These are phyloP conservation scores for Pseudogymnoascus sp. DNA, from an alignment of 2,329 filamentous ascomycete species.

Conservation along the genomic window DNA sequence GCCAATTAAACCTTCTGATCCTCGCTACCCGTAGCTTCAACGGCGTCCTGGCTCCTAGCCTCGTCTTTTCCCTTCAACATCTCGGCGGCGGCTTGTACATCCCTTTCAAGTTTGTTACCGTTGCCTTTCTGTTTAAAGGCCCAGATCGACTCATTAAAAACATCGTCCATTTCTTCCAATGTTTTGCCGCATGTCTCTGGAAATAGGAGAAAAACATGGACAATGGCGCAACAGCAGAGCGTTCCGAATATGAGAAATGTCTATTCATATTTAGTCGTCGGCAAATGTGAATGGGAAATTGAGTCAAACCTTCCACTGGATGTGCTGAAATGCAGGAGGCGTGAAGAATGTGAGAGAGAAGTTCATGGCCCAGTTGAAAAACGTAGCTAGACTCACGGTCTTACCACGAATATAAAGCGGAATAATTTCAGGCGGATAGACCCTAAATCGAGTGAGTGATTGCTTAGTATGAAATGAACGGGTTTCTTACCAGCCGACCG, in stretches of 20 bases:
- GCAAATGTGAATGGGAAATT: neutral
- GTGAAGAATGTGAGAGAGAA: constrained; percentile 49
- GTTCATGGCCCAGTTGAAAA: constrained; percentile 65
- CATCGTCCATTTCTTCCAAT: constrained; percentile 62
- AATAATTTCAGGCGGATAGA: constrained; percentile 56
- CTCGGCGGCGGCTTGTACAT: neutral
- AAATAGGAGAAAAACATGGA: constrained; percentile 56
- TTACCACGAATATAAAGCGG: constrained; percentile 59
- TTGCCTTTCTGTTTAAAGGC: constrained; percentile 7
- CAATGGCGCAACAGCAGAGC: constrained; percentile 57
- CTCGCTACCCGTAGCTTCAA: neutral
- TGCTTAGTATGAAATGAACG: neutral
- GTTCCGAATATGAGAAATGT: constrained; percentile 65
- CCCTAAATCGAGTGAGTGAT: constrained; percentile 12
- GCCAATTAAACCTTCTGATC: neutral
- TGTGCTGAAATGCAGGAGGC: constrained; percentile 37
- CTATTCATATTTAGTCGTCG: constrained; percentile 1
- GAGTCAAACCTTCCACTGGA: constrained; percentile 39
- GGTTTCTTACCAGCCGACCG: constrained; percentile 25
- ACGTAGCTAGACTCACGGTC: constrained; percentile 61
- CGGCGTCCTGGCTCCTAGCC: neutral
- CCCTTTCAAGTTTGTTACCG: neutral
- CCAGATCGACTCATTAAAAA: constrained; percentile 43
- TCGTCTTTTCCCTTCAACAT: neutral
- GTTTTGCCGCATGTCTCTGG: constrained; percentile 62